Evolutionary conservation across 352 stramenopile species (phyloP).

Genomic region (Achlya hypogyna): DNA sequence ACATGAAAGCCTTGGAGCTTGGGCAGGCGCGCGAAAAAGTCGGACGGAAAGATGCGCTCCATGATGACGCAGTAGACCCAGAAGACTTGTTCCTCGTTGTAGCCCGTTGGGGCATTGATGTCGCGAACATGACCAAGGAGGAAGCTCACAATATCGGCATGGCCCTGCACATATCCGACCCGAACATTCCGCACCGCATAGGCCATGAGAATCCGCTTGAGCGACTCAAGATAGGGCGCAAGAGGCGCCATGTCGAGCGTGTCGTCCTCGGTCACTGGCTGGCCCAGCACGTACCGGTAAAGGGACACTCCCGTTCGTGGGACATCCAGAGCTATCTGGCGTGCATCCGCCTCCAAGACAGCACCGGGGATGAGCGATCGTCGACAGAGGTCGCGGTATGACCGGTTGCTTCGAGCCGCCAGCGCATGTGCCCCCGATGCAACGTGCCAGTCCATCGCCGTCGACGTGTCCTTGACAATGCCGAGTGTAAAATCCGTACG

Average conservation of each 20-base stretch:
- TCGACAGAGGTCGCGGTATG: conserved; percentile 4
- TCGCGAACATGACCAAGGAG: conserved; percentile 27
- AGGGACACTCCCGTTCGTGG: conserved; percentile 45
- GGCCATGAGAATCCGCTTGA: conserved; percentile 49
- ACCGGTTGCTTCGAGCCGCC: conserved; percentile 7
- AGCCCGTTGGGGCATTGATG: conserved; percentile 27
- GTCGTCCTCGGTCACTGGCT: neutral
- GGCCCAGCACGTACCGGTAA: conserved; percentile 37
- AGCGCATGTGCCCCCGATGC: conserved; percentile 13
- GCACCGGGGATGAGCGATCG: conserved; percentile 2
- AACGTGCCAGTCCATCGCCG: conserved; percentile 15
- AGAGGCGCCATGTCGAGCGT: neutral
- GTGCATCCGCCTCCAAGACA: conserved; percentile 42
- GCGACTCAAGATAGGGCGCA: neutral
- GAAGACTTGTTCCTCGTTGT: conserved; percentile 51
- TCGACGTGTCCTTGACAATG: neutral
- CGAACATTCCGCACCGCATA: conserved; percentile 52
- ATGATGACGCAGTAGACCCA: conserved; percentile 68
- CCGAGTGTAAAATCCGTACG: conserved; percentile 10
- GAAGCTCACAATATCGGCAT: conserved; percentile 64
- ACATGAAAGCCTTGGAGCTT: conserved; percentile 72
- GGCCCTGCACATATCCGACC: conserved; percentile 68
- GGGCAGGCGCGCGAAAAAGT: conserved; percentile 57
- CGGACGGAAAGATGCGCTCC: conserved; percentile 59
- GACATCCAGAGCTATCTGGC: conserved; percentile 65